Base-by-base conservation (phyloP, 208 protist genomes). In the Novymonas esmeraldas region DNA sequence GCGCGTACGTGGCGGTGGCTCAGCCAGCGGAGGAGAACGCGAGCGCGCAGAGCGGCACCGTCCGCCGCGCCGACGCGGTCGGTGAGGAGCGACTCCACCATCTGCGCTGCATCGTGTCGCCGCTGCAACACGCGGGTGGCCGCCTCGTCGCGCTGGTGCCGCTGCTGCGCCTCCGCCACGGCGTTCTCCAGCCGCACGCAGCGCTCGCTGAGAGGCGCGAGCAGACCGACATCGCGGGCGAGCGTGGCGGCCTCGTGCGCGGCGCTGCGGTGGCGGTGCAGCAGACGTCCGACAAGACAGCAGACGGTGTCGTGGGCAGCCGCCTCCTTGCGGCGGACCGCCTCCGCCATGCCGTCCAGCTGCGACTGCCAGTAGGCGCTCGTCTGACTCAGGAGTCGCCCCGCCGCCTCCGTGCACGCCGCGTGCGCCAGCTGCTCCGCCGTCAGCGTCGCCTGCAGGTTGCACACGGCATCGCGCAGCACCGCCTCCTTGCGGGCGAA, bases 181-280 rank as follows among this genome's bases (percentile, higher is more conserved):
- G 62, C 39, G 13, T 72, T 62, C 55, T 81, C 64, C 16, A 83
- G 26, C 18, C 44, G 48, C 58, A 78, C 36, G 10, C 79, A 73
- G 3, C 63, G 58, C 42, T 78, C 77, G 34, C 70, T 74, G 41
- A 87, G 60, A 10, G 81, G 73, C 3, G 73, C 49, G 9, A 87
- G 41, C 11, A 78, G 52, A 29, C 36, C n/a, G 9, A 81, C 58
- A 9, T 83, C 66, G 5, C 45, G 24, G 14, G 28, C 31, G 11
- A 81, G 66, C 16, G 42, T 57, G 20, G 29, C 33, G 6, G 64
- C 29, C 67, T 78, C 74, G 0, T 50, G 41, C 20, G 52, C 68
- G 18, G 63, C 54, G 18, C 10, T 60, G 33, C 26, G 29, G 33
- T 78, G 61, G 33, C 60, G 50, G 24, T 71, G 58, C 57, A 45